Base-by-base conservation (phyloP, 2,329 filamentous ascomycete species). In the Ascochyta koolunga region DNA sequence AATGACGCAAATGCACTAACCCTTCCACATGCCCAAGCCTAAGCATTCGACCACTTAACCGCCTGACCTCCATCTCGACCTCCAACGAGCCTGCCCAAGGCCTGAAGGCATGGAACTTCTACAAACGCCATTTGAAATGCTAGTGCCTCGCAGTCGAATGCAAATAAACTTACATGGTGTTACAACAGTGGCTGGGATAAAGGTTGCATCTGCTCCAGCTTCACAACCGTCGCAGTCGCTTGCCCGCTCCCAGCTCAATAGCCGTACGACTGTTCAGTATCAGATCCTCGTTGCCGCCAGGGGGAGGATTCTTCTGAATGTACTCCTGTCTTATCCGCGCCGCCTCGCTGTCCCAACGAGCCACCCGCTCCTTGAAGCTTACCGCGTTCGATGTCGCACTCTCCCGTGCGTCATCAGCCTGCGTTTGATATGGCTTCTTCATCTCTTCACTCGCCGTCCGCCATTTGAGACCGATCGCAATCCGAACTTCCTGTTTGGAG, bases 391-490 rank as follows among this genome's bases (percentile, higher is more conserved):
- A 79, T 24, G 79, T 79, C 61, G 92, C 89, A 1, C 76, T 79
- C 52, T 82, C 80, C 71, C 93, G 93, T 62, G 91, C 88, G 46
- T 82, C 82, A 49, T 87, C 82, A 4, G 89, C 90, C 70, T 88
- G 83, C 24, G 91, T 87, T 42, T 93, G 83, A 67, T 90, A 98
- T 0, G 92, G 93, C 69, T 83, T 82, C 68, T 89, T 90, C 63
- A 86, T 83, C 38, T 89, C 89, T 5, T 86, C 80, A 1, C 82
- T 76, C 0, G 90, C 86, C 43, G 90, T 89, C 64, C 89, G 90
- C 95, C 95, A 99, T 87, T 95, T 93, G 69, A 89, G 88, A 24
- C 93, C 93, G 9, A 95, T 85, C 71, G 92, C 91, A 44, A 87
- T 85, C 29, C 95, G 89, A 50, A 98, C 89, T 68, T 96, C 91